Conservation (phyloP, 768 basidiomycete genomes). For the Steccherinum ochraceum region DNA sequence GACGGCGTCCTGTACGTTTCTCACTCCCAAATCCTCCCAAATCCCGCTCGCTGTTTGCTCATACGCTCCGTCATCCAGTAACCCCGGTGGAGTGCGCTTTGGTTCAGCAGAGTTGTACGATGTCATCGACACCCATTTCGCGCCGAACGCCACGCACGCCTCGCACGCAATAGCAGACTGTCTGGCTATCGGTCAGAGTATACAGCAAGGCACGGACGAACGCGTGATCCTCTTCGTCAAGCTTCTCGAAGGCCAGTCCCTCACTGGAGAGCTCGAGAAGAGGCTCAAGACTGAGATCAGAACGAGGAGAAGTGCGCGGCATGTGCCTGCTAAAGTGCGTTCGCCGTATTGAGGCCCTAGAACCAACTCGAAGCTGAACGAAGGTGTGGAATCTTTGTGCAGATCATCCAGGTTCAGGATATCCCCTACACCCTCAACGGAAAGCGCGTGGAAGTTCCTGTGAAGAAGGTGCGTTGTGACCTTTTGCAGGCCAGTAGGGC, state of each 20-base stretch:
- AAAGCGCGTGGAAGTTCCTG: slow-evolving; percentile 74
- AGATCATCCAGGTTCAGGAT: slow-evolving; percentile 67
- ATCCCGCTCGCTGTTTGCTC: too few species aligned
- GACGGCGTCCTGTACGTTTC: slow-evolving; percentile 69
- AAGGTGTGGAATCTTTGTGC: too few species aligned
- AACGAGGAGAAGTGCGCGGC: slow-evolving; percentile 57
- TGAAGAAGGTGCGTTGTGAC: slow-evolving; percentile 54
- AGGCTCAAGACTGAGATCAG: slow-evolving; percentile 60
- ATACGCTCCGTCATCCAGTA: slow-evolving; percentile 31
- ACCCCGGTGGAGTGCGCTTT: slow-evolving; percentile 79
- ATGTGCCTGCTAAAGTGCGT: slow-evolving; percentile 69
- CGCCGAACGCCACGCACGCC: slow-evolving; percentile 30
- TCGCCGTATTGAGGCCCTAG: slow-evolving; percentile 7
- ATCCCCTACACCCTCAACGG: slow-evolving; percentile 78
- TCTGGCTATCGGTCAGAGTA: slow-evolving; percentile 66
- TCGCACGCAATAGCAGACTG: slow-evolving; percentile 49
- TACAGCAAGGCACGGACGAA: slow-evolving; percentile 61
- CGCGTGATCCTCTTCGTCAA: slow-evolving; percentile 73
- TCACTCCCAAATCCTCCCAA: background rate
- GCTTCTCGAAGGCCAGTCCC: slow-evolving; percentile 40
- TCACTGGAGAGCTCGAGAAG: slow-evolving; percentile 47
- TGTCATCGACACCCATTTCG: slow-evolving; percentile 62
- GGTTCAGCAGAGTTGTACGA: slow-evolving; percentile 80
- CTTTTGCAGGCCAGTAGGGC: slow-evolving; percentile 1
- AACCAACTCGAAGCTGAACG: too few species aligned